phyloP scores from a whole-genome alignment of 805 yeast genomes.

The Pichia paraexigua region DNA sequence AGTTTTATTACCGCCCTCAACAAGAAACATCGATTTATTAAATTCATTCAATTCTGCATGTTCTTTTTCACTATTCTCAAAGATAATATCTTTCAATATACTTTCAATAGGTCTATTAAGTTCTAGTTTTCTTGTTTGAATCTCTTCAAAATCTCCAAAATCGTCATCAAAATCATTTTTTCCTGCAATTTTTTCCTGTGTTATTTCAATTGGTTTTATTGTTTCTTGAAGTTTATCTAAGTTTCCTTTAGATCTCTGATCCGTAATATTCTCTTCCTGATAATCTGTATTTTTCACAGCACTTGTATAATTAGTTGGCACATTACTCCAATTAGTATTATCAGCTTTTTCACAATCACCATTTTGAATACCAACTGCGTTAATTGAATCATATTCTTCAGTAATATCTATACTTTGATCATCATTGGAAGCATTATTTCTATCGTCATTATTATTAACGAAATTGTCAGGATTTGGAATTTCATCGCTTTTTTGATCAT shows the following conservation, averaged over 20 bases:
- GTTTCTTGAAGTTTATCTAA: not conserved
- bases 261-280: not conserved
- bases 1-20: conserved; percentile 3
- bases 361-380: not conserved
- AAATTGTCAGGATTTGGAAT: not conserved
- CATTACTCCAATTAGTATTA: not conserved
- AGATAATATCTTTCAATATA: conserved; percentile 4
- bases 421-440: not conserved
- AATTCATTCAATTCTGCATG: not conserved
- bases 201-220: not conserved
- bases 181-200: not conserved
- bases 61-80: not conserved
- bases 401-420: not conserved
- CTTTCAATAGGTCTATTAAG: conserved; percentile 7
- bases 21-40: not conserved
- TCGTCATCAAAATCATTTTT: conserved; percentile 13
- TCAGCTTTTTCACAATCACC: not conserved
- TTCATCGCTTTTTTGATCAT: not conserved
- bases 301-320: not conserved
- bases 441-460: not conserved
- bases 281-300: not conserved
- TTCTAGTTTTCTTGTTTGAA: not conserved
- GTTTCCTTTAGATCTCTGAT: not conserved
- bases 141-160: conserved; percentile 22
- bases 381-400: not conserved